Evolutionary conservation across 257 asterid species (phyloP), one percentile per base, ranked within the genome.

Genomic region (Solanum piurae): DNA sequence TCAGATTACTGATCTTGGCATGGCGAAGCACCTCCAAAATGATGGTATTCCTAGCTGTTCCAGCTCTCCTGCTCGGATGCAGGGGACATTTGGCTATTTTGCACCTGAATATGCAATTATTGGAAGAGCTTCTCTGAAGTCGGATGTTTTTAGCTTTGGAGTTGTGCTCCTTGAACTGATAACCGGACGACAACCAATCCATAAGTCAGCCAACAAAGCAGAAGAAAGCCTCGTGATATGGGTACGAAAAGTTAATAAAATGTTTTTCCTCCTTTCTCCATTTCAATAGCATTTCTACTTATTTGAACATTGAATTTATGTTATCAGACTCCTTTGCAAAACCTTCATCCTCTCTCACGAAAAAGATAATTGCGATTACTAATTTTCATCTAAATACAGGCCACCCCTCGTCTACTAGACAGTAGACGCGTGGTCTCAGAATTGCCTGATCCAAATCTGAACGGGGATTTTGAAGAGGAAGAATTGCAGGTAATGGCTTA

Each of bases 141-240:
- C 99, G 1, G 99, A 97, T n/a, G 99, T 97, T 85, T 97, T 97
- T 92, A 96, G 99, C 89, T 97, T 97, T 25, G 99, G 99, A 9
- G 99, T 97, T 55, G 99, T 97, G 88, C 98, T 97, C 88, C 99
- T 97, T 88, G 99, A 97, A 86, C 91, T 96, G 52, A 97, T 97
- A 86, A 95, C 93, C 6, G 99, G 99, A 74, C 93, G 95, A 83
- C 92, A 92, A 79, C 96, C 99, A 58, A 96, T 97, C 88, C 91
- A 92, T 83, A 96, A 90, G 92, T 90, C 95, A 20, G 73, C 89
- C 12, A 86, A 89, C 86, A 93, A 91, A 89, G 96, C 89, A 38
- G 93, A 92, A 80, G 98, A 96, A 87, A 97, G 99, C 89, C 98
- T 96, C 12, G 99, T 96, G 64, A 94, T 97, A 90, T 97, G 99